These are phyloP conservation scores for Acer campestre DNA, from an alignment of 345 rosid genomes.

Conservation along the genomic window DNA sequence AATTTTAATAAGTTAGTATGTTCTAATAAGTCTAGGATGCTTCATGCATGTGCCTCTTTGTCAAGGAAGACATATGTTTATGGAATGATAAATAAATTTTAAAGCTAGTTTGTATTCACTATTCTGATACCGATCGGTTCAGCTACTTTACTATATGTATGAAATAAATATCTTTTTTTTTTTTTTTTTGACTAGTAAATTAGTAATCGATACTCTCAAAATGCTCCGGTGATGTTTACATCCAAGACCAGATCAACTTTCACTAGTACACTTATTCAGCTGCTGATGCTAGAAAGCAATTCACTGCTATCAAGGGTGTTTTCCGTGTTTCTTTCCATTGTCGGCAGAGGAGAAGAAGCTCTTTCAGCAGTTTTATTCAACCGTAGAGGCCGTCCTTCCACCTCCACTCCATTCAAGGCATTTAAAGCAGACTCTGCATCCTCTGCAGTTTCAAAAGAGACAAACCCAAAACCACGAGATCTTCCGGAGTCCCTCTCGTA, in stretches of 20 bases:
- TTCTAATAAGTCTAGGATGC: background rate
- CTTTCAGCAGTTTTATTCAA: constrained; percentile 69
- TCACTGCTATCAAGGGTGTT: constrained; percentile 48
- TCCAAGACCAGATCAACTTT: background rate
- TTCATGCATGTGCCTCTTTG: too few species aligned
- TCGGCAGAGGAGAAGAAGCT: constrained; percentile 29
- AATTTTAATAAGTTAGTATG: background rate
- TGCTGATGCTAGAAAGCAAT: constrained; percentile 48
- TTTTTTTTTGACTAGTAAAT: too few species aligned
- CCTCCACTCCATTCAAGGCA: constrained; percentile 83
- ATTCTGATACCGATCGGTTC: too few species aligned
- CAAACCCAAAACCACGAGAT: constrained; percentile 86
- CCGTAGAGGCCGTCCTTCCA: constrained; percentile 85
- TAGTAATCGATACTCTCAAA: background rate
- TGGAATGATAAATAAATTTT: constrained; percentile 1
- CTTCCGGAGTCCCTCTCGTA: constrained; percentile 74
- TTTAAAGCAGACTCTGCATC: constrained; percentile 57
- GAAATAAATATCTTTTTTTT: too few species aligned
- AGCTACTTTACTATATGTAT: too few species aligned
- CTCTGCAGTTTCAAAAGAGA: constrained; percentile 73
- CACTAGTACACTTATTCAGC: constrained; percentile 26
- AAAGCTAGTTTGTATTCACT: too few species aligned
- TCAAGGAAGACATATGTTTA: background rate
- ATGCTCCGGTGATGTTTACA: constrained; percentile 5
- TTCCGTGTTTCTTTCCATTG: constrained; percentile 25